Evolutionary conservation across 176 grass and related monocot species (phyloP), one percentile per base, ranked within the genome.

Genomic region (Zoysia pacifica): DNA sequence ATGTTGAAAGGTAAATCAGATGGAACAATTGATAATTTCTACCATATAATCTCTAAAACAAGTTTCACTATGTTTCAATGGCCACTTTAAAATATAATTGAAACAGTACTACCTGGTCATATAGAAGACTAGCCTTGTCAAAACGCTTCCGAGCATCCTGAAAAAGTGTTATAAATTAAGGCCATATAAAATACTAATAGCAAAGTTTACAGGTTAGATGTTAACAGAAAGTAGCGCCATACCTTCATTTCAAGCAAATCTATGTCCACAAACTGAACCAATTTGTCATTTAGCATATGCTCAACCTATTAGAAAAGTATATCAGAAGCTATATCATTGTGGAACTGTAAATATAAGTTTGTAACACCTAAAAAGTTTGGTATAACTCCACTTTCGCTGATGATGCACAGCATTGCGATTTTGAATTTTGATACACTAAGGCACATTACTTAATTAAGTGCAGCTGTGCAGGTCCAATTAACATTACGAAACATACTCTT

Each of bases 161-260:
- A 67, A 82, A 39, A 69, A 46, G 89, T 59, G 6, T 67, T 50
- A 75, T 76, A 75, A 48, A 82, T 80, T 71, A 80, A 70, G 14
- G 66, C 42, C 42, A 79, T 16, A 70, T 62, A 69, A 11, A 85
- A 65, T 64, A 65, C 41, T 19, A 87, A 81, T 41, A 54, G 44
- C 74, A 65, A 81, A 76, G 58, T 58, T 75, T 60, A 60, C 4
- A 66, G 49, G 67, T 62, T 66, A 9, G 11, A 83, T 38, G 48
- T 65, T 67, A 39, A 52, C 9, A 85, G 35, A 11, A 69, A 58
- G 55, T 39, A 78, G 83, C 18, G 37, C 3, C 7, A 65, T 93
- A 96, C 97, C 90, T 99, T 99, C 77, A 99, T 91, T 70, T 91
- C 90, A 79, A 88, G 97, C 80, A 95, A 90, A 91, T 99, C 97